Conservation (phyloP, 2,329 filamentous ascomycete genomes). For the Alternaria ventricosa region DNA sequence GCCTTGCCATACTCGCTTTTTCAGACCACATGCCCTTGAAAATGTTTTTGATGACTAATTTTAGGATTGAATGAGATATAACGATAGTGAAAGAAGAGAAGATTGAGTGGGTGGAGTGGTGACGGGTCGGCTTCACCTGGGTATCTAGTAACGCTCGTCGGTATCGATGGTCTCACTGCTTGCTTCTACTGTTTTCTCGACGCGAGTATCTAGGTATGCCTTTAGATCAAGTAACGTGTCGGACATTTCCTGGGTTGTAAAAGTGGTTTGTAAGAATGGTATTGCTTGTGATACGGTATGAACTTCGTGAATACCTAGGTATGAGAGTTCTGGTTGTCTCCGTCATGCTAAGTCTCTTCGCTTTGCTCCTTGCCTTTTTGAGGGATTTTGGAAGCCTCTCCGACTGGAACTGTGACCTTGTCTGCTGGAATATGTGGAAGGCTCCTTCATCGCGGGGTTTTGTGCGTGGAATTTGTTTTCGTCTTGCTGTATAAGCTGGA, state of each 20-base stretch:
- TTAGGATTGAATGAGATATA: background rate
- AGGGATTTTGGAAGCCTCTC: background rate
- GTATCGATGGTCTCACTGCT: background rate
- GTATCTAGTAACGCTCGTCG: background rate
- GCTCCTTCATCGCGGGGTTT: background rate
- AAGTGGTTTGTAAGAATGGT: background rate
- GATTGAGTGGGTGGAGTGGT: background rate
- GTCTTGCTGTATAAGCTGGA: background rate
- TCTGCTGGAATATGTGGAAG: background rate
- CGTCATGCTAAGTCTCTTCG: background rate
- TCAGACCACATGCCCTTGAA: background rate
- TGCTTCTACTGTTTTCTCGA: background rate
- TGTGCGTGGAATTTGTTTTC: background rate
- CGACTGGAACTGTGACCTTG: background rate
- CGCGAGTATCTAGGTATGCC: background rate
- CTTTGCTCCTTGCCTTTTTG: background rate
- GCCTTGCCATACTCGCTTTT: background rate
- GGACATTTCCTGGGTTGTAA: background rate
- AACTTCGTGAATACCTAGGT: background rate
- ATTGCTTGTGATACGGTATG: background rate
- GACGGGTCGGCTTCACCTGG: background rate
- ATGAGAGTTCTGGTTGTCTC: background rate
- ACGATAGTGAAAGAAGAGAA: background rate
- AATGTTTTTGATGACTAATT: background rate
- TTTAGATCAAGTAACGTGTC: background rate